Conservation (phyloP, 768 basidiomycete species). For the Coprinopsis marcescibilis region DNA sequence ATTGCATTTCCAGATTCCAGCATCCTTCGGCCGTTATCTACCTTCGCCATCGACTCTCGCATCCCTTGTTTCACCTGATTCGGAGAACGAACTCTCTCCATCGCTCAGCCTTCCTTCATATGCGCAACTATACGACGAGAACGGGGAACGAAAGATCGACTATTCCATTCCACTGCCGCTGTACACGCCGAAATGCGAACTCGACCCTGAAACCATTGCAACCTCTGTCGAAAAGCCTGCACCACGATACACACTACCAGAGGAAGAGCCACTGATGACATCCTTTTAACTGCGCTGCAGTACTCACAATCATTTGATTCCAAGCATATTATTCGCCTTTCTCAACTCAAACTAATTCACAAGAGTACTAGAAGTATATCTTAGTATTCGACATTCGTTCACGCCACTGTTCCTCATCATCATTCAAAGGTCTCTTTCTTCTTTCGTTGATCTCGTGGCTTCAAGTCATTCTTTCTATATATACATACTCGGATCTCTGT, state of each 20-base stretch:
- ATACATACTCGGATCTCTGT: no score
- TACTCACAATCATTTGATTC: background rate
- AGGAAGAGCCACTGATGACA: background rate
- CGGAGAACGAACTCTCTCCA: constrained; percentile 6
- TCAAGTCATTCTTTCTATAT: no score
- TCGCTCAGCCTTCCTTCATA: constrained; percentile 56
- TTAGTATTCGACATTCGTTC: no score
- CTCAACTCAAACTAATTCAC: no score
- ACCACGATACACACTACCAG: background rate
- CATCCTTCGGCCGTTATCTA: constrained; percentile 42
- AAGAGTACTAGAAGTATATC: no score
- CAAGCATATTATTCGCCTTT: background rate
- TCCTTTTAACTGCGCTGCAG: background rate
- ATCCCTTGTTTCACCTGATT: constrained; percentile 9
- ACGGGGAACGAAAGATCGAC: constrained; percentile 71
- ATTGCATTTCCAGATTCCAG: constrained; percentile 42
- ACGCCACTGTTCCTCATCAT: no score
- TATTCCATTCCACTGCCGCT: constrained; percentile 56
- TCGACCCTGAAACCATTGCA: background rate
- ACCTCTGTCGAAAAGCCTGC: background rate
- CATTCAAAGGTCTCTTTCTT: no score
- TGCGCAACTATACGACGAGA: constrained; percentile 68
- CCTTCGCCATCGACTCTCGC: constrained; percentile 18
- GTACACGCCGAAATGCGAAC: constrained; percentile 37
- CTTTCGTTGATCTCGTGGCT: no score